phyloP scores from a whole-genome alignment of 208 protist species.

The Crithidia bombi region DNA sequence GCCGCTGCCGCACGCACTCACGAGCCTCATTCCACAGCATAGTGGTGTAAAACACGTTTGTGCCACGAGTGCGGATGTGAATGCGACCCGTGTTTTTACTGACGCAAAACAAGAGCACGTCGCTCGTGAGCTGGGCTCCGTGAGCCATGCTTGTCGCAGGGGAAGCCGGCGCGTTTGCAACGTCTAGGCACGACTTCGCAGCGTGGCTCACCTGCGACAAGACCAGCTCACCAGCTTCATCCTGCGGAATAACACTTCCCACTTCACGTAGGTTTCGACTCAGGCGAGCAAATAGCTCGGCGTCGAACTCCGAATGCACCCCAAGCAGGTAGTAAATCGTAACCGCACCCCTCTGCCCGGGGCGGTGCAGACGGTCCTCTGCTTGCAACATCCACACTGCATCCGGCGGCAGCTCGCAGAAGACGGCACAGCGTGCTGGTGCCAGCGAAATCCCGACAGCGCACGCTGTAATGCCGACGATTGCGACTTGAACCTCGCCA shows the following conservation, averaged over 20 bases:
- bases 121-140: conserved; percentile 1
- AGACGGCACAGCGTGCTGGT: conserved; percentile 70
- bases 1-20: conserved; percentile 41
- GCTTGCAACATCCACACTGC: conserved; percentile 80
- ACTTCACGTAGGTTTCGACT: conserved; percentile 36
- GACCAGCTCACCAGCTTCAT: neutral
- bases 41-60: conserved; percentile 36
- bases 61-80: conserved; percentile 44
- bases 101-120: conserved; percentile 46
- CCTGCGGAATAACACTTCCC: conserved; percentile 20
- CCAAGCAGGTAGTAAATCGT: conserved; percentile 73
- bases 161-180: neutral
- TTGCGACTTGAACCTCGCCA: conserved; percentile 45
- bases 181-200: neutral
- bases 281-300: conserved; percentile 59
- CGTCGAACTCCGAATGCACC: conserved; percentile 65
- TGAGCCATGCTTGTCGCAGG: too few relatives aligned
- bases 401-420: conserved; percentile 85
- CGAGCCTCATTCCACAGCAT: conserved; percentile 53
- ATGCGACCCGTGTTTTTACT: conserved; percentile 76
- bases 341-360: conserved; percentile 58
- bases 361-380: conserved; percentile 85
- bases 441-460: conserved; percentile 79
- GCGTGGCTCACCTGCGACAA: conserved; percentile 25
- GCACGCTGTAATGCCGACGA: conserved; percentile 83